These are phyloP conservation scores for Boletus sp. DNA, from an alignment of 768 basidiomycete species.

Conservation along the genomic window DNA sequence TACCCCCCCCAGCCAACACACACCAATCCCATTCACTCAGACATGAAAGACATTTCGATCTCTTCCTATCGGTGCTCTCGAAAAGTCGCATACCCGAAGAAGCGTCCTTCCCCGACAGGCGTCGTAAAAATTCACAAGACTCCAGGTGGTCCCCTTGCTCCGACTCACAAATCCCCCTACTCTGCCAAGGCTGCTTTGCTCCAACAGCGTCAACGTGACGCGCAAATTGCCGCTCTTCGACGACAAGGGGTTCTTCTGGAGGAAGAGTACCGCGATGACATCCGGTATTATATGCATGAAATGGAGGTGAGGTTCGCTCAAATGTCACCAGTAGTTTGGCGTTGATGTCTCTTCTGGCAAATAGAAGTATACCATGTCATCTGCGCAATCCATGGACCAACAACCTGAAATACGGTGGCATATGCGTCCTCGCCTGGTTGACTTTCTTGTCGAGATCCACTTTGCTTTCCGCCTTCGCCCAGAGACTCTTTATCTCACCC, in stretches of 20 bases:
- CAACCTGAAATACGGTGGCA: slow-evolving; percentile 99
- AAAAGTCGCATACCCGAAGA: slow-evolving; percentile 74
- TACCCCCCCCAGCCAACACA: slow-evolving; percentile 40
- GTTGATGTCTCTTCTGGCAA: slow-evolving; percentile 5
- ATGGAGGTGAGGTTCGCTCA: slow-evolving; percentile 81
- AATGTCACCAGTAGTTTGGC: neutral
- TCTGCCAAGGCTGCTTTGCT: slow-evolving; percentile 57
- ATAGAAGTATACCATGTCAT: slow-evolving; percentile 83
- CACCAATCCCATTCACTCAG: slow-evolving; percentile 26
- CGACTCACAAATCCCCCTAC: slow-evolving; percentile 60
- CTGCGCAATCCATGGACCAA: slow-evolving; percentile 96
- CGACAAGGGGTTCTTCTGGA: slow-evolving; percentile 79
- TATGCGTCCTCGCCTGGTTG: slow-evolving; percentile 98
- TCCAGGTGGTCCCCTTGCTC: slow-evolving; percentile 44
- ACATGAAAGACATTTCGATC: slow-evolving; percentile 76
- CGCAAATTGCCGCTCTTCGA: slow-evolving; percentile 64
- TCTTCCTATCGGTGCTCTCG: slow-evolving; percentile 59
- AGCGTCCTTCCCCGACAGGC: slow-evolving; percentile 80
- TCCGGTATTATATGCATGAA: slow-evolving; percentile 89
- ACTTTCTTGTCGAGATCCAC: slow-evolving; percentile 98
- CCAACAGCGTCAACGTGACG: slow-evolving; percentile 66
- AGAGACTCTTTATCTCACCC: slow-evolving; percentile 95
- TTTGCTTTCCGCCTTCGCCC: slow-evolving; percentile 97
- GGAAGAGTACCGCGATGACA: slow-evolving; percentile 94
- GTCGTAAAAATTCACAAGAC: slow-evolving; percentile 65